A percentile compares a stretch with the other conserved stretches of the same genome.
Evolutionary conservation across 176 grass and related monocot species (phyloP).

Genomic region (Paspalum vaginatum): DNA sequence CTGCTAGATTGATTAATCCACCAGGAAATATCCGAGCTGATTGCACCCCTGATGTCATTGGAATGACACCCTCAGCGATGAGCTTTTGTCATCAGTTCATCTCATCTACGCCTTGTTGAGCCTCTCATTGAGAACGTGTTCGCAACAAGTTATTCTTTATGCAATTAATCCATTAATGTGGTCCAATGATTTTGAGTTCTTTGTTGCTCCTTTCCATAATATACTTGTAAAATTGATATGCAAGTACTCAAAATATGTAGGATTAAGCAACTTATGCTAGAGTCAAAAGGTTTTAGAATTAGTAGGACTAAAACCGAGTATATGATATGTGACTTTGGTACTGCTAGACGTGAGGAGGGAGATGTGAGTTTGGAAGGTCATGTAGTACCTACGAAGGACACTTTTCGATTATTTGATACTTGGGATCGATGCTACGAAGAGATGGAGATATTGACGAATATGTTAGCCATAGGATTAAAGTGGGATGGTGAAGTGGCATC

Average conservation of each 20-base stretch:
- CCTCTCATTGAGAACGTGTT: neutral
- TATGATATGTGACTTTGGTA: no score
- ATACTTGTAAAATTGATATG: no score
- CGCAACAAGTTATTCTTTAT: neutral
- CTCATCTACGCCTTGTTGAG: neutral
- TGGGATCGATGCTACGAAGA: no score
- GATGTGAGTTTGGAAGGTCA: no score
- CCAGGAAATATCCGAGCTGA: neutral
- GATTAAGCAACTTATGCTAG: neutral
- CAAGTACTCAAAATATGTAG: neutral
- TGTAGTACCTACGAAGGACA: no score
- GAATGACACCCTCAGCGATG: neutral
- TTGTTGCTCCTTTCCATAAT: neutral
- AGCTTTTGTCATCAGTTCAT: neutral
- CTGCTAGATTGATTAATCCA: neutral
- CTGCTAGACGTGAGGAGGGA: no score
- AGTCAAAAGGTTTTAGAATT: no score
- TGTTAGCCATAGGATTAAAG: no score
- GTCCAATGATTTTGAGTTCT: neutral
- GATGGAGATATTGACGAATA: no score
- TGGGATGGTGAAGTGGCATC: no score
- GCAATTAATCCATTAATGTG: neutral
- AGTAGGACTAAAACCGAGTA: no score
- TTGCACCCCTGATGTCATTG: neutral
- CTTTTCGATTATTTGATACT: no score